Evolutionary conservation across 2,329 filamentous ascomycete species (phyloP), one percentile per base, ranked within the genome.

Genomic region (Paraconiothyrium brasiliense): DNA sequence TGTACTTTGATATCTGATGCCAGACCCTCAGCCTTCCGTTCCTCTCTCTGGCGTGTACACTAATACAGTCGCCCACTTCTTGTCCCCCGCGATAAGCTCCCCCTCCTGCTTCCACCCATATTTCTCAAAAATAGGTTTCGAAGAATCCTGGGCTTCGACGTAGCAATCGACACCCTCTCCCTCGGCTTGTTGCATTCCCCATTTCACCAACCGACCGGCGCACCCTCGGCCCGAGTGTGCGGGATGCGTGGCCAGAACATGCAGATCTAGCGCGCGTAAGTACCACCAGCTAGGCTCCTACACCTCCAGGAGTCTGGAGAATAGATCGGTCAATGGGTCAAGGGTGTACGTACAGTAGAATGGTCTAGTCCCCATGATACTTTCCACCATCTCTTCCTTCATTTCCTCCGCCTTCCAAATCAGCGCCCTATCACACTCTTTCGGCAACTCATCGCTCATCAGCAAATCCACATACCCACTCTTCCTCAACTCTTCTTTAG

Each of bases 91-190:
- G 2, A 7, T 24, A 16, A 54, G 20, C 20, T 24, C 50, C 8
- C 50, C 32, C 4, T 10, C 30, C 14, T 43, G 35, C 20, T 27
- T 41, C 35, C 35, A 54, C 22, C 34, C 50, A 43, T 54, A 54
- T 24, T 27, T 54, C 27, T 27, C 11, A 16, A 50, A 50, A 20
- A 50, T 50, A 11, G 48, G 48, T n/a, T 50, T 50, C 32, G 48
- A 50, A 1, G 48, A 34, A 50, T 50, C 48, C 27, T 50, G 48
- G 7, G 48, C 48, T 16, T 50, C 48, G 13, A 50, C 48, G 34
- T 50, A 50, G 30, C 48, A 50, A 9, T 50, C 48, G 3, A 50
- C n/a, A 16, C 48, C 48, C 16, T 50, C 48, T 20, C 37, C 48
- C 8, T 50, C 30, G 9, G 27, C 48, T 20, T 14, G 30, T n/a